Evolutionary conservation across 495 filamentous ascomycete species (phyloP).

Genomic region (Glonium stellatum): DNA sequence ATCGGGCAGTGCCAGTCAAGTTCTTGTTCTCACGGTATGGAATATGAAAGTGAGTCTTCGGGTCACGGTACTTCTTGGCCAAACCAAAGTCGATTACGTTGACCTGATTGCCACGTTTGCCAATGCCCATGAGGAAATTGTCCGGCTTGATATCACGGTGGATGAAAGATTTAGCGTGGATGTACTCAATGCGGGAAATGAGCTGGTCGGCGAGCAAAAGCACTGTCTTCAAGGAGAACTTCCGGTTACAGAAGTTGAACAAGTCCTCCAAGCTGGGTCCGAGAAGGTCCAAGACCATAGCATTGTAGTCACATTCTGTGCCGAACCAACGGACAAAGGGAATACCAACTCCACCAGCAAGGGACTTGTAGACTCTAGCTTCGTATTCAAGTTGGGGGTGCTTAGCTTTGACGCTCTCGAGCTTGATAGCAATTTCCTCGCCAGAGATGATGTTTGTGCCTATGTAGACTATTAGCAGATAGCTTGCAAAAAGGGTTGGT

Average conservation of each 20-base stretch:
- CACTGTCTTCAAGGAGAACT: slow-evolving; percentile 99
- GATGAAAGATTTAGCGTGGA: slow-evolving; percentile 99
- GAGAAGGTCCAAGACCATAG: slow-evolving; percentile 98
- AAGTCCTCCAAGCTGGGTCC: slow-evolving; percentile 96
- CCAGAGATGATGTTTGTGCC: slow-evolving; percentile 99
- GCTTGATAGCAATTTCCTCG: slow-evolving; percentile 99
- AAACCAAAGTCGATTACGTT: slow-evolving; percentile 99
- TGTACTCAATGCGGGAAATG: slow-evolving; percentile 99
- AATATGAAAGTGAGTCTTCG: slow-evolving; percentile 99
- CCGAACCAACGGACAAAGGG: slow-evolving; percentile 99
- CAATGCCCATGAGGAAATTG: slow-evolving; percentile 99
- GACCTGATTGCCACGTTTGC: slow-evolving; percentile 99
- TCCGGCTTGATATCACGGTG: slow-evolving; percentile 99
- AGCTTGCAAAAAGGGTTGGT: neutral
- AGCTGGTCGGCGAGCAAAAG: slow-evolving; percentile 95
- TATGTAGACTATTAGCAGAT: slow-evolving; percentile 29
- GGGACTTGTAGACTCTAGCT: slow-evolving; percentile 98
- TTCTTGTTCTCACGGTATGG: slow-evolving; percentile 99
- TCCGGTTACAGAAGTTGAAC: slow-evolving; percentile 99
- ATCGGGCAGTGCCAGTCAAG: slow-evolving; percentile 96
- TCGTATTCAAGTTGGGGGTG: slow-evolving; percentile 99
- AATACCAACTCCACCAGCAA: slow-evolving; percentile 96
- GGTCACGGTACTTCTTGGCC: slow-evolving; percentile 99
- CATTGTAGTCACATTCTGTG: slow-evolving; percentile 99
- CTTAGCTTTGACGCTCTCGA: slow-evolving; percentile 99